These are phyloP conservation scores for Penicillium sp. DNA, from an alignment of 2,329 filamentous ascomycete species.

Conservation along the genomic window DNA sequence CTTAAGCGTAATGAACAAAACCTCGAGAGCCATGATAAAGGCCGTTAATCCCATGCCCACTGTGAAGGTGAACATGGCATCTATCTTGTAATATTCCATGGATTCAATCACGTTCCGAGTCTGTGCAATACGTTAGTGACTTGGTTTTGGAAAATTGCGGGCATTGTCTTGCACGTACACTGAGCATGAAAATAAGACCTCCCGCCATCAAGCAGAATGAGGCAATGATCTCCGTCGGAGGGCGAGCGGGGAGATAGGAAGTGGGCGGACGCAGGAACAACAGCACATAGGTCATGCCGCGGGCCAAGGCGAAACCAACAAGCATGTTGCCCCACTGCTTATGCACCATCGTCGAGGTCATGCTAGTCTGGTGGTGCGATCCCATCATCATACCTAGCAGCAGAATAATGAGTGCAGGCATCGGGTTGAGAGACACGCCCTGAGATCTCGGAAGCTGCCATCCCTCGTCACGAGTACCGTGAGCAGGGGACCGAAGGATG, in stretches of 20 bases:
- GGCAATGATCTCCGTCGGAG: constrained; percentile 84
- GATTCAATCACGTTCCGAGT: constrained; percentile 72
- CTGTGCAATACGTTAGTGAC: constrained; percentile 42
- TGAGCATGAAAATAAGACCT: constrained; percentile 89
- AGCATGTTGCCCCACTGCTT: constrained; percentile 90
- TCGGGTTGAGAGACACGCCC: constrained; percentile 77
- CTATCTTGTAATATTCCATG: constrained; percentile 75
- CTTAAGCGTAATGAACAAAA: constrained; percentile 77
- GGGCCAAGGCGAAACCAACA: constrained; percentile 75
- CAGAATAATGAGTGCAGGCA: constrained; percentile 83
- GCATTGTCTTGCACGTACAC: constrained; percentile 58
- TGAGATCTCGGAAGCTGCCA: constrained; percentile 67
- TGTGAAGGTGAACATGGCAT: constrained; percentile 93
- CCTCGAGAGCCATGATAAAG: constrained; percentile 81
- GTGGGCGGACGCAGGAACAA: constrained; percentile 78
- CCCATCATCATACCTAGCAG: constrained; percentile 94
- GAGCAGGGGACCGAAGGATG: constrained; percentile 43
- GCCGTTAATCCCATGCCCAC: constrained; percentile 81
- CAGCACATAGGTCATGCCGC: constrained; percentile 76
- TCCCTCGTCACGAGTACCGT: constrained; percentile 48
- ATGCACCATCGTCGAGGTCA: constrained; percentile 89
- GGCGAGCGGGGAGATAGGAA: constrained; percentile 77
- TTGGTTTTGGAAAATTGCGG: neutral
- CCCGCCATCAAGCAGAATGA: constrained; percentile 86
- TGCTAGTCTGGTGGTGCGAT: constrained; percentile 79